Conservation (phyloP, 2,329 filamentous ascomycete genomes). For the Pyrenochaeta sp. region DNA sequence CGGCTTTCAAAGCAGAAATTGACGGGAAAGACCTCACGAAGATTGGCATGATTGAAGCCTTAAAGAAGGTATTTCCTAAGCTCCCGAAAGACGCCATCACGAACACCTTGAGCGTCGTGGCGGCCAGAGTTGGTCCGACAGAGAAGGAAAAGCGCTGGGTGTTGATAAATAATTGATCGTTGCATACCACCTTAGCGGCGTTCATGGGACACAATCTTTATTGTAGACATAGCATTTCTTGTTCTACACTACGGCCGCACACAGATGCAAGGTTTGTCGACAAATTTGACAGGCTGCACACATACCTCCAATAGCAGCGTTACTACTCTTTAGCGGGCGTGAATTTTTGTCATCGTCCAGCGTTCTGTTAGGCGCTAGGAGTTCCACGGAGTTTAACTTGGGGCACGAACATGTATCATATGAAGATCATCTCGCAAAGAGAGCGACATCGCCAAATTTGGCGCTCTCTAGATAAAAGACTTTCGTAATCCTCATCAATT, state of each 20-base stretch:
- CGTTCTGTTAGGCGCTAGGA: not conserved
- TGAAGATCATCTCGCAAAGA: too few relatives aligned
- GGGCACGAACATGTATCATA: too few relatives aligned
- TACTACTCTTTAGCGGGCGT: too few relatives aligned
- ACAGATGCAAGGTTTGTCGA: too few relatives aligned
- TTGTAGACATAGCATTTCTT: not conserved
- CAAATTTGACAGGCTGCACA: too few relatives aligned
- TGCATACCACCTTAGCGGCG: not conserved
- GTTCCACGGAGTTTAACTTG: not conserved
- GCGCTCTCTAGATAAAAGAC: too few relatives aligned
- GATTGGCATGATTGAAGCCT: constrained; percentile 74
- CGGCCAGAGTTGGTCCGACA: constrained; percentile 69
- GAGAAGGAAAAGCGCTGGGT: constrained; percentile 72
- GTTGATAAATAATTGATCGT: constrained; percentile 32
- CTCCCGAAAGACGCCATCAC: constrained; percentile 75
- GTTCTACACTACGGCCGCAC: not conserved
- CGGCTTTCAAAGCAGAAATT: constrained; percentile 75
- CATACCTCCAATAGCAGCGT: too few relatives aligned
- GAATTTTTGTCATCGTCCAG: too few relatives aligned
- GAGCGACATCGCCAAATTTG: too few relatives aligned
- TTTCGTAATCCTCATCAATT: too few relatives aligned
- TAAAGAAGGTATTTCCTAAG: constrained; percentile 79
- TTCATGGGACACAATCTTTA: not conserved
- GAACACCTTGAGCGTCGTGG: constrained; percentile 72
- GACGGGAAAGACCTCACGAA: constrained; percentile 77